phyloP scores from a whole-genome alignment of 176 grass and related monocot species.

The Chrysopogon serrulatus region DNA sequence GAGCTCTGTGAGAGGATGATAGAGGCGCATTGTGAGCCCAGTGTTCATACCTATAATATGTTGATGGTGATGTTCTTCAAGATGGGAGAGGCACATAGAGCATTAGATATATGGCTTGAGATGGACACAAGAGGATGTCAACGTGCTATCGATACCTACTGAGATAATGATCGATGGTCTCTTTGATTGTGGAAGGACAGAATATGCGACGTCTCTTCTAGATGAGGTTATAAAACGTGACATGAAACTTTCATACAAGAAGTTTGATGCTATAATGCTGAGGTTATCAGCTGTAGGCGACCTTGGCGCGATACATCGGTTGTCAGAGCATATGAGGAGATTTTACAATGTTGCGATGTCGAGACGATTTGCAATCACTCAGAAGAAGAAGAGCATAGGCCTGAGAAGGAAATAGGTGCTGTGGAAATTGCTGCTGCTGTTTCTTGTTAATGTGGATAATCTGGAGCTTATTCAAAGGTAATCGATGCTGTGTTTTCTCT shows the following conservation, averaged over 20 bases:
- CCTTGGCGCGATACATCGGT: conserved; percentile 61
- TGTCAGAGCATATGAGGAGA: conserved; percentile 89
- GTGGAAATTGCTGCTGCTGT: not conserved
- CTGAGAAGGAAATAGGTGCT: conserved; percentile 51
- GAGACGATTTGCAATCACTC: conserved; percentile 68
- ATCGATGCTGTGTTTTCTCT: not conserved
- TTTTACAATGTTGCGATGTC: conserved; percentile 97
- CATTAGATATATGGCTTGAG: conserved; percentile 73
- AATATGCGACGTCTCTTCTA: conserved; percentile 64
- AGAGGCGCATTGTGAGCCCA: conserved; percentile 69
- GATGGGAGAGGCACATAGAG: conserved; percentile 61
- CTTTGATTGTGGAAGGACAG: conserved; percentile 64
- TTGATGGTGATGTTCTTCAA: conserved; percentile 90
- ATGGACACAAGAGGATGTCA: conserved; percentile 72
- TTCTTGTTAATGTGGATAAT: not conserved
- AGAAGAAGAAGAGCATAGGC: conserved; percentile 90
- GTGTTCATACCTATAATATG: conserved; percentile 95
- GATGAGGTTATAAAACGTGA: conserved; percentile 69
- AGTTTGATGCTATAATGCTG: conserved; percentile 77
- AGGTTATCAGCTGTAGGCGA: conserved; percentile 64
- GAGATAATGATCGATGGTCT: conserved; percentile 82
- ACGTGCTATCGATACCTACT: conserved; percentile 66
- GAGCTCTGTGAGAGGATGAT: conserved; percentile 77
- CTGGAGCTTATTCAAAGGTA: conserved; percentile 17
- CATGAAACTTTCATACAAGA: conserved; percentile 71